A percentile compares a stretch with the other conserved stretches of the same genome.
These are phyloP conservation scores for Apiotrichum gamsii DNA, from an alignment of 1,284 basidiomycete species.

Conservation along the genomic window DNA sequence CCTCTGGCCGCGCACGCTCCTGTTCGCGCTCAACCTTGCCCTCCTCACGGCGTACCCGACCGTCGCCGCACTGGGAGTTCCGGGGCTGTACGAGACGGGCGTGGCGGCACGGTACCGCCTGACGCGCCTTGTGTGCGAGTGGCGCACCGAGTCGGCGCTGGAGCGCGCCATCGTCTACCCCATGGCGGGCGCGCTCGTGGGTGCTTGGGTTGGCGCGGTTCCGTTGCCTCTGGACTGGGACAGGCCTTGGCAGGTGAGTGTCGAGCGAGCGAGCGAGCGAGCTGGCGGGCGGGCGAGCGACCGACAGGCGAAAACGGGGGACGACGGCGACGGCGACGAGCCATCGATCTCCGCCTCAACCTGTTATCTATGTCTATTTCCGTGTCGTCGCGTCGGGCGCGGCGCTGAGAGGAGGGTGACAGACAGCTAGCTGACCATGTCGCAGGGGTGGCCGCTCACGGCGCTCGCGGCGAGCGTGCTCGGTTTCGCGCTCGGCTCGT, in stretches of 20 bases:
- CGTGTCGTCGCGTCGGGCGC: no score
- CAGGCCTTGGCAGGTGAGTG: constrained; percentile 81
- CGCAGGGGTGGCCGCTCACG: constrained; percentile 67
- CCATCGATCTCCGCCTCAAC: neutral
- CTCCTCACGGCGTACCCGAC: constrained; percentile 63
- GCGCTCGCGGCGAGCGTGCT: constrained; percentile 58
- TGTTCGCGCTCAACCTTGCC: constrained; percentile 63
- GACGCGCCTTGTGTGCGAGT: constrained; percentile 69
- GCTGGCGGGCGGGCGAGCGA: no score
- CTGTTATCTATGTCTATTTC: neutral
- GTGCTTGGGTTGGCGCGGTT: constrained; percentile 71
- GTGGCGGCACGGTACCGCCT: constrained; percentile 50
- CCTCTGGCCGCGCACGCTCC: constrained; percentile 58
- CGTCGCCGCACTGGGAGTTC: constrained; percentile 63
- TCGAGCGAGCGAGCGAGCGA: no score
- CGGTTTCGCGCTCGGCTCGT: constrained; percentile 62
- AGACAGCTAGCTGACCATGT: constrained; percentile 3
- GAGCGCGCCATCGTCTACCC: constrained; percentile 78
- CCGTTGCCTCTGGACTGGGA: constrained; percentile 92
- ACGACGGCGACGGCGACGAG: no score
- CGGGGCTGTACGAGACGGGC: constrained; percentile 45
- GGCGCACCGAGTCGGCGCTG: constrained; percentile 60
- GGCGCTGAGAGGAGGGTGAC: neutral
- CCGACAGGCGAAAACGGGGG: no score
- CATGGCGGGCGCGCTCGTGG: constrained; percentile 61